Evolutionary conservation across 208 protist species (phyloP), one percentile per base, ranked within the genome.

Genomic region (Entamoeba invadens): DNA sequence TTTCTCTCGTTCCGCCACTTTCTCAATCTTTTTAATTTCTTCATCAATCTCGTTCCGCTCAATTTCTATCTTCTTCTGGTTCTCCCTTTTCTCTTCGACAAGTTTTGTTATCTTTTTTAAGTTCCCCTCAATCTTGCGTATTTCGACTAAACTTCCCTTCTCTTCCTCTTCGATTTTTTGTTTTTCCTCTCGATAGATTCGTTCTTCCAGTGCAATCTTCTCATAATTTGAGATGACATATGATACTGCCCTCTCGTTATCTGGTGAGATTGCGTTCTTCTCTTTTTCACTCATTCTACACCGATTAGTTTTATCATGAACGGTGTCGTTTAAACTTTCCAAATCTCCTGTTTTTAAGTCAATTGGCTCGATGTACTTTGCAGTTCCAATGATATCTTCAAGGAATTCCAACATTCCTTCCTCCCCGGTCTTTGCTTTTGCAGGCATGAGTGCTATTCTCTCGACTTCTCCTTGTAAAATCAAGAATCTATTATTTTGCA

Each of bases 391-490:
- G 51, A 99, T 98, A 95, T 99, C 99, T 95, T 99, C 99, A 16
- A 99, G 96, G 96, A 99, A 99, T 96, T 99, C 99, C 6, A 99
- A 96, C 10, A 99, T 95, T n/a, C 99, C 99, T 91, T 98, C 97
- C 18, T 96, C 95, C 50, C 91, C 44, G 42, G 14, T 38, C 12
- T 45, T 93, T 16, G 46, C 44, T 46, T 93, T 99, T 98, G 99
- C 99, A 87, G 99, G 98, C 99, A 99, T 99, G 93, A 99, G 96
- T 18, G 99, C 97, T 94, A 99, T 99, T 95, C 98, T 97, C 95
- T 99, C 99, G 45, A 99, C 99, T 96, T 99, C 99, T 72, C 99
- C 99, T 96, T 98, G 99, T 16, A 99, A 96, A 95, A 99, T 99
- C 21, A 99, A 96, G 96, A 99, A 99, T 47, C 99, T 97, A 95